Evolutionary conservation across 768 basidiomycete genomes (phyloP), one percentile per base, ranked within the genome.

Genomic region (Fibroporia radiculosa): DNA sequence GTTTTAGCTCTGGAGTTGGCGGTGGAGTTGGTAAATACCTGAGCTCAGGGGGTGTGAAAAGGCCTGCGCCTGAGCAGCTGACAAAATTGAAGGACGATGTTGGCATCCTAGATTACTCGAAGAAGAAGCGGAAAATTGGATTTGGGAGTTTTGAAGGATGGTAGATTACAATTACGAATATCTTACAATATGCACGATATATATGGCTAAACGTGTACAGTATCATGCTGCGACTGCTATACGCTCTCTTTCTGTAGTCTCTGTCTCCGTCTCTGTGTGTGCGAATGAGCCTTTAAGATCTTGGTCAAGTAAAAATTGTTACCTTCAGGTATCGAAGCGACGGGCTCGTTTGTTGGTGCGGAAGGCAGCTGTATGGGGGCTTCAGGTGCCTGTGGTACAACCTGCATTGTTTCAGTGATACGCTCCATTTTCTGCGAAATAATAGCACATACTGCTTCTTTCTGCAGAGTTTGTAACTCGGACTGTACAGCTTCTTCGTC

Each of bases 401-500:
- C 43, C 71, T 73, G 52, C 19, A 40, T 34, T 18, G 20, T 29
- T 8, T 32, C 6, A 27, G 31, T 41, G 2, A 25, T 32, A 11
- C 32, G 29, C 42, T 41, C 33, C 13, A 11, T n/a, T 18, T 7
- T 16, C 27, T 3, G 37, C 13, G 40, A 26, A 22, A 2, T 12
- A 0, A 28, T 11, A 8, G 0, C 3, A 66, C 80, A 47, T 40
- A 87, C 83, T 45, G 74, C 64, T 53, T 80, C 78, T 13, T 62
- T 67, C 60, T 93, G 79, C 11, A 99, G 64, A 40, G 73, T 70
- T 22, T 65, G 67, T 22, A 99, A 69, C 60, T 99, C 96, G 4
- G 70, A 71, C 58, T 93, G 89, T 0, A 99, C 95, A 13, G 82
- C 84, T 32, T 96, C 93, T 59, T 99, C 96, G 36, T 99, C 96